Evolutionary conservation across 768 basidiomycete species (phyloP), one percentile per base, ranked within the genome.

Genomic region (Trametes meyenii): DNA sequence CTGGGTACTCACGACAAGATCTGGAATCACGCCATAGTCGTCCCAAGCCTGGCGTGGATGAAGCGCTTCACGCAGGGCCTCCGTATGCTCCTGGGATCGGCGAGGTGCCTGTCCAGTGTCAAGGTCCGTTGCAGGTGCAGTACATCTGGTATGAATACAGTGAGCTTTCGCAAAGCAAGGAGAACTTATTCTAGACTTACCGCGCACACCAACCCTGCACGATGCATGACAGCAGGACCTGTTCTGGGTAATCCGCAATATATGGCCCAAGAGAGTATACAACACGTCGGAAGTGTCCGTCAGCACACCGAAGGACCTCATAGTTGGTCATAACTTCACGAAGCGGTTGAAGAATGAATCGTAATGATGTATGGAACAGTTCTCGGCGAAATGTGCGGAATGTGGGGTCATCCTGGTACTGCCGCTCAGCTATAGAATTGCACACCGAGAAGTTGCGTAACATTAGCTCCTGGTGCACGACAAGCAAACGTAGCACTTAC

Each of bases 161-260:
- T 24, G n/a, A n/a, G 6, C 26, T 23, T 46, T 7, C 7, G n/a
- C 10, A 46, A 21, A 3, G 10, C n/a, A 11, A 21, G 21, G 26
- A 42, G 35, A 19, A 63, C 14, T 11, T 11, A n/a, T 16, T 43
- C 14, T 43, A 43, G 42, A n/a, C 66, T 5, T 50, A 65, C 66
- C 23, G 54, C 19, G 59, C 26, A 49, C 68, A 69, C 68, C 68
- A 69, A 0, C 61, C 50, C 45, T 67, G 64, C 5, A 69, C 64
- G 24, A 68, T 60, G 7, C 49, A 6, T 19, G 68, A 66, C 2
- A 71, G 42, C 11, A 66, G 46, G 0, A 67, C 66, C 48, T 75
- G 73, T 49, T 75, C 74, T 16, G 70, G 71, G 53, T 74, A 74
- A 48, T 74, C 71, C 0, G 70, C 72, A 55, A 75, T 75, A 43